Conservation (phyloP, 257 asterid genomes). For the Capsicum rhomboideum region DNA sequence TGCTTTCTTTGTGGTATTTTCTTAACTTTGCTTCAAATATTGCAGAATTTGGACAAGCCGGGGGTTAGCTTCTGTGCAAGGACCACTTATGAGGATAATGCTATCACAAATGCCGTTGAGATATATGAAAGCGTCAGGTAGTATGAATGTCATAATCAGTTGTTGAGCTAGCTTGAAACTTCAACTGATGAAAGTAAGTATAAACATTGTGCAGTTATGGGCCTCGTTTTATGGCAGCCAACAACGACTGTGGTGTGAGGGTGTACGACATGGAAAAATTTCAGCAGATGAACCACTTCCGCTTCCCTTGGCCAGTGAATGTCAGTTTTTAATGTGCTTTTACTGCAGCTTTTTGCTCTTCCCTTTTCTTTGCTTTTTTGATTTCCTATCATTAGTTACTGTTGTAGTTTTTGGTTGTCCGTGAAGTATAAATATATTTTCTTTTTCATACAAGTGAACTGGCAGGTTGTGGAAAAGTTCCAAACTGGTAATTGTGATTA, state of each 20-base stretch:
- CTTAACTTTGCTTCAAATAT: neutral
- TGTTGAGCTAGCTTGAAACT: neutral
- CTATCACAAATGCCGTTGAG: conserved; percentile 64
- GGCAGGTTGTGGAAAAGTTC: neutral
- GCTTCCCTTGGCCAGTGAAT: conserved; percentile 76
- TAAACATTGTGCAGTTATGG: conserved; percentile 41
- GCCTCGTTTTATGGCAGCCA: conserved; percentile 50
- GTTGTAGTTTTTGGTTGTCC: neutral
- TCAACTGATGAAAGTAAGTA: neutral
- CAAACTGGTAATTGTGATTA: neutral
- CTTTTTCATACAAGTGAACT: neutral
- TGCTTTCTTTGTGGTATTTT: neutral
- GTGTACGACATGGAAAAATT: conserved; percentile 66
- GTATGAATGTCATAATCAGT: neutral
- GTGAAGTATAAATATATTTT: neutral
- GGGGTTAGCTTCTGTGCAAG: conserved; percentile 69
- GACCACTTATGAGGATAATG: conserved; percentile 56
- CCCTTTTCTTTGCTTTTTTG: neutral
- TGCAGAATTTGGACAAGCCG: conserved; percentile 54
- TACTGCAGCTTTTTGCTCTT: neutral
- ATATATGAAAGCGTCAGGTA: conserved; percentile 51
- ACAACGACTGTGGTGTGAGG: conserved; percentile 58
- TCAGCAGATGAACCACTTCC: conserved; percentile 54
- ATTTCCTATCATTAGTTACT: neutral
- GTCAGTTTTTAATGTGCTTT: conserved; percentile 27